Conservation (phyloP, 495 filamentous ascomycete species). For the Chaetomium tenue region DNA sequence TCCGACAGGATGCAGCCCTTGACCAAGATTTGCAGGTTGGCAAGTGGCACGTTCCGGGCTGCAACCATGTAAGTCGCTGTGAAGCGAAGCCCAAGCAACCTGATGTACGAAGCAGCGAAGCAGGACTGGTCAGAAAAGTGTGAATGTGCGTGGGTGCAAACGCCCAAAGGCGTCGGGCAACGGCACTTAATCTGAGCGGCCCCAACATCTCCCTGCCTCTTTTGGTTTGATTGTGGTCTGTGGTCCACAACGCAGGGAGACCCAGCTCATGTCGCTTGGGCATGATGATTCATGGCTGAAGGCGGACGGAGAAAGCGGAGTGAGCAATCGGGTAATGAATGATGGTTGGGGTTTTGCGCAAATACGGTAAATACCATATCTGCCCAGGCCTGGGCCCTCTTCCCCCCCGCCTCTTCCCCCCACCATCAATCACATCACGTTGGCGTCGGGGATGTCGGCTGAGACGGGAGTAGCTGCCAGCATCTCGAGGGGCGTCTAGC, state of each 20-base stretch:
- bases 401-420: not conserved
- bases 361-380: conserved; percentile 3
- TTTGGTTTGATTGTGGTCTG: not conserved
- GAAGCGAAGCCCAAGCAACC: conserved; percentile 10
- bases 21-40: conserved; percentile 9
- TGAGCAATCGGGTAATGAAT: not conserved
- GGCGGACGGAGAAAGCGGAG: conserved; percentile 1
- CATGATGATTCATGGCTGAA: not conserved
- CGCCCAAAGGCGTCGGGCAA: conserved; percentile 8
- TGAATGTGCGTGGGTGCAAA: not conserved
- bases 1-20: conserved; percentile 12
- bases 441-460: not conserved
- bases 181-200: not conserved
- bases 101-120: not conserved
- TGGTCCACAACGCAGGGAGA: conserved; percentile 1
- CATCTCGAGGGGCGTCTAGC: too few relatives aligned
- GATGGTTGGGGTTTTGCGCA: not conserved
- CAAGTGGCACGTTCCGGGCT: conserved; percentile 2
- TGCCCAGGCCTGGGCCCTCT: not conserved
- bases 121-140: not conserved
- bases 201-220: not conserved
- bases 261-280: conserved; percentile 4
- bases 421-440: not conserved
- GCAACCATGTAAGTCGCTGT: conserved; percentile 6
- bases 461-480: not conserved